phyloP scores from a whole-genome alignment of 1,284 basidiomycete species.

The Pulveroboletus ridleyi region DNA sequence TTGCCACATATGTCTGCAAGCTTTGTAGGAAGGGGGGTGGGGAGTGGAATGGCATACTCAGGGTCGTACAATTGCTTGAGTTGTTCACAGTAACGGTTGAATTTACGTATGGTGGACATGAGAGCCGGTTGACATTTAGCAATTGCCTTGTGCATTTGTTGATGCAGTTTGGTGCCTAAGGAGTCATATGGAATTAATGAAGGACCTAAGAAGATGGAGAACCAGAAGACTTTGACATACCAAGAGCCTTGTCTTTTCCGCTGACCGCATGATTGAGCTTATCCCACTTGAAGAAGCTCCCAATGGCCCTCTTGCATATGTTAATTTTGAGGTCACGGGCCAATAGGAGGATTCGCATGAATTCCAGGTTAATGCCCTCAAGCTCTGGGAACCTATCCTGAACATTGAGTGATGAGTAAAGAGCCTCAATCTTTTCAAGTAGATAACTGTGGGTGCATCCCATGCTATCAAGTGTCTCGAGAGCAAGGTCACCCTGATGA shows the following conservation, averaged over 20 bases:
- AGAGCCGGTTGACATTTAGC: too few relatives aligned
- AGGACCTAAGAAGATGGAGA: too few relatives aligned
- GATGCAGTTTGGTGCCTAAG: too few relatives aligned
- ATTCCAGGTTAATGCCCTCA: too few relatives aligned
- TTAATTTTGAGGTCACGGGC: too few relatives aligned
- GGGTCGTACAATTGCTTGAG: not conserved
- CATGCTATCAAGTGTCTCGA: conserved; percentile 30
- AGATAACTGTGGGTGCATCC: conserved; percentile 27
- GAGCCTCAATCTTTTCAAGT: conserved; percentile 32
- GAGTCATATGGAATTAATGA: too few relatives aligned
- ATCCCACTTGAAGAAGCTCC: conserved; percentile 47
- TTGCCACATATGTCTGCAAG: conserved; percentile 37
- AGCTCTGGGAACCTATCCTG: too few relatives aligned
- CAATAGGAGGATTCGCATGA: too few relatives aligned
- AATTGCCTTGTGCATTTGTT: too few relatives aligned
- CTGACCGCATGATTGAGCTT: conserved; percentile 42
- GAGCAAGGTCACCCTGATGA: not conserved
- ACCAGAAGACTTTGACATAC: too few relatives aligned
- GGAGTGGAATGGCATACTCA: conserved; percentile 39
- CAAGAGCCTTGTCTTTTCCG: conserved; percentile 39
- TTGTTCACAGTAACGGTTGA: too few relatives aligned
- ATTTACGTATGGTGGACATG: not conserved
- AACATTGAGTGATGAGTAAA: too few relatives aligned
- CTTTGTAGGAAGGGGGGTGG: conserved; percentile 36
- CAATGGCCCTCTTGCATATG: conserved; percentile 42